Evolutionary conservation across 108 stramenopile species (phyloP).

Genomic region (Nannochloropsis salina): DNA sequence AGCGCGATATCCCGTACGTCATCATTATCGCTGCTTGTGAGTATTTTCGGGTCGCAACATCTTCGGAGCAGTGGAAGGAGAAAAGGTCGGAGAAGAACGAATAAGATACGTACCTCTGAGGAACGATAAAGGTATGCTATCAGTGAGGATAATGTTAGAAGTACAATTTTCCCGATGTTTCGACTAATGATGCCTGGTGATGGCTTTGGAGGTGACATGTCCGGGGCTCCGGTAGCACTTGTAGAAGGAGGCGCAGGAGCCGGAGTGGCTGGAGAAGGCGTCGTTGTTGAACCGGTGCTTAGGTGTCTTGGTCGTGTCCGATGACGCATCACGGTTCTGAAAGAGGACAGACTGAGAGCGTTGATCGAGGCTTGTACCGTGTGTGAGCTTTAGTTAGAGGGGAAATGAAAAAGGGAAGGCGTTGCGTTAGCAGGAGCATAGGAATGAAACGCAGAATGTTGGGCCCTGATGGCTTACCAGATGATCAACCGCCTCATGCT

Average conservation of each 20-base stretch:
- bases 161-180: conserved; percentile 11
- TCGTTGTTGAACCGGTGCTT: background rate
- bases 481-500: no score
- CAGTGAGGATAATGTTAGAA: background rate
- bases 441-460: no score
- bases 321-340: background rate
- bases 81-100: conserved; percentile 13
- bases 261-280: background rate
- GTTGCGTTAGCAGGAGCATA: no score
- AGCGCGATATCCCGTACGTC: no score
- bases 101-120: background rate
- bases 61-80: background rate
- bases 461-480: no score
- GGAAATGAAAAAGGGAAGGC: no score
- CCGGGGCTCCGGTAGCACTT: background rate
- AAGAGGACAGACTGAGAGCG: no score
- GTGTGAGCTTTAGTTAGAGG: no score
- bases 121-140: background rate
- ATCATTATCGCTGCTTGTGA: no score
- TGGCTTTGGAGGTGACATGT: background rate
- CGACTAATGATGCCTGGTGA: background rate
- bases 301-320: conserved; percentile 53
- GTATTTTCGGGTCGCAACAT: background rate
- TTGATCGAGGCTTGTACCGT: no score
- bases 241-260: conserved; percentile 1